Conservation (phyloP, 2,329 filamentous ascomycete genomes). For the Colletotrichum tofieldiae region DNA sequence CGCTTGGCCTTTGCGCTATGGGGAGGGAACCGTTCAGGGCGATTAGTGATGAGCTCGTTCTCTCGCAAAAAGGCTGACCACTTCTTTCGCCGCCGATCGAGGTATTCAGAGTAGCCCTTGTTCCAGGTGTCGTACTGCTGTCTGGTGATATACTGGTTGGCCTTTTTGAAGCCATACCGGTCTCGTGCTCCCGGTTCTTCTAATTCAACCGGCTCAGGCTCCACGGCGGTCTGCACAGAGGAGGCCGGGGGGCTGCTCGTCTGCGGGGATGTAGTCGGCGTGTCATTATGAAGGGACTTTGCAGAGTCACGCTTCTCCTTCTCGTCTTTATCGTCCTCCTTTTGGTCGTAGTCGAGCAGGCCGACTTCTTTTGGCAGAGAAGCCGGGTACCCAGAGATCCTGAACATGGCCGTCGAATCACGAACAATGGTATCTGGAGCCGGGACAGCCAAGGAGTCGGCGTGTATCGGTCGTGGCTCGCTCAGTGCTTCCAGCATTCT, state of each 20-base stretch:
- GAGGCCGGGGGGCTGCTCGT: constrained; percentile 35
- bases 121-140: constrained; percentile 90
- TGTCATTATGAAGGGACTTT: constrained; percentile 56
- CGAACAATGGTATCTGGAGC: constrained; percentile 46
- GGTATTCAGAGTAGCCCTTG: constrained; percentile 79
- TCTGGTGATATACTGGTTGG: constrained; percentile 82
- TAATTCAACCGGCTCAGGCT: constrained; percentile 52
- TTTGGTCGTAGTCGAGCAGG: constrained; percentile 47
- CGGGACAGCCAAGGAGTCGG: constrained; percentile 42
- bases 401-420: constrained; percentile 57
- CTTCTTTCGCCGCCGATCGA: constrained; percentile 83
- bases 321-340: constrained; percentile 43
- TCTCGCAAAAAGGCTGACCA: constrained; percentile 87
- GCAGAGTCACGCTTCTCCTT: constrained; percentile 65
- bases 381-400: constrained; percentile 55
- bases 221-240: constrained; percentile 45
- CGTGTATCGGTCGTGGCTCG: constrained; percentile 52
- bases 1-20: constrained; percentile 88
- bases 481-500: constrained; percentile 59
- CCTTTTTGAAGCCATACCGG: constrained; percentile 93
- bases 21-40: constrained; percentile 84
- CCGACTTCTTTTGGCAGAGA: constrained; percentile 52
- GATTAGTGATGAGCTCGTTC: constrained; percentile 78
- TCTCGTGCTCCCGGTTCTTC: constrained; percentile 75
- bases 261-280: constrained; percentile 46